Percentiles rank a stretch among this genome's conserved stretches.
phyloP scores from a whole-genome alignment of 164 flowering plant species.

The Liriodendron chinense region DNA sequence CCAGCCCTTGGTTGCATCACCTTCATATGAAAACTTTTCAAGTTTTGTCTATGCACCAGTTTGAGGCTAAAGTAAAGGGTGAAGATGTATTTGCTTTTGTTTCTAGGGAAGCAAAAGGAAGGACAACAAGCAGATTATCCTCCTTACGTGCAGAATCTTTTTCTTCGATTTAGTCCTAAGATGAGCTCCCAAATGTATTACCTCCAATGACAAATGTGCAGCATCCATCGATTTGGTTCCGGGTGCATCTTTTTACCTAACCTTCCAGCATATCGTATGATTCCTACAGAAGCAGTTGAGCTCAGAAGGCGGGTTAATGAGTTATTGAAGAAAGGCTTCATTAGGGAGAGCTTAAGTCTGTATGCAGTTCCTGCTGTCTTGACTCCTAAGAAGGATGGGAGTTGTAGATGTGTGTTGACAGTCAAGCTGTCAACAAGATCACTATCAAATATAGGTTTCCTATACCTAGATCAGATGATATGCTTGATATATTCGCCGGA shows the following conservation, averaged over 20 bases:
- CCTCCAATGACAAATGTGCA: background rate
- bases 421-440: background rate
- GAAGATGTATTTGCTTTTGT: background rate
- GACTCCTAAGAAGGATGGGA: conserved; percentile 1
- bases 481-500: background rate
- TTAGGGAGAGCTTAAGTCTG: conserved; percentile 2
- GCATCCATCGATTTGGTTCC: background rate
- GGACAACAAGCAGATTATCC: background rate
- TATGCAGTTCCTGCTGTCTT: background rate
- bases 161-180: background rate
- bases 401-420: conserved; percentile 4
- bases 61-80: background rate
- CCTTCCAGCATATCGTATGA: background rate
- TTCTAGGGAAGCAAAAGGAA: too few species aligned
- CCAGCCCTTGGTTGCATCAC: too few species aligned
- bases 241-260: background rate
- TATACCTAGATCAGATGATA: background rate
- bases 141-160: background rate
- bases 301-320: conserved; percentile 4
- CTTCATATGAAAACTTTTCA: background rate
- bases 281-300: background rate
- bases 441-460: too few species aligned
- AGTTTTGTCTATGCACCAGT: background rate
- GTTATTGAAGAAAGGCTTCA: conserved; percentile 1
- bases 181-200: background rate